phyloP scores from a whole-genome alignment of 2,329 filamentous ascomycete genomes.

The Aspergillus flavus region DNA sequence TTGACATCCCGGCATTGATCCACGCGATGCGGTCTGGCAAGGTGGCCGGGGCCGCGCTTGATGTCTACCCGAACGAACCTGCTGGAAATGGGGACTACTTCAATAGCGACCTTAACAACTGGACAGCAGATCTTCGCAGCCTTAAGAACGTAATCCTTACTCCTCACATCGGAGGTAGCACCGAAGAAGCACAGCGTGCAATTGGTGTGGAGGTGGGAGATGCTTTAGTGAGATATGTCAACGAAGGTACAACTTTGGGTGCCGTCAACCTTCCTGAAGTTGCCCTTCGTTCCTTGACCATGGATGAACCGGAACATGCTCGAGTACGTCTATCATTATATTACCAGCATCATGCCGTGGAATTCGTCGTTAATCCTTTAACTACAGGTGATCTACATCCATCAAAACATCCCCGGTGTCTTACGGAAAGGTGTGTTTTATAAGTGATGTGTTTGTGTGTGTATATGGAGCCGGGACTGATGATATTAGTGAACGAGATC shows the following conservation, averaged over 20 bases:
- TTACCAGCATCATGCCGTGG: not conserved
- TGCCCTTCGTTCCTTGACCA: conserved; percentile 81
- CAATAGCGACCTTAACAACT: conserved; percentile 77
- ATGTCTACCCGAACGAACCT: conserved; percentile 94
- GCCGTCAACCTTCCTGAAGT: conserved; percentile 98
- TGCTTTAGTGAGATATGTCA: conserved; percentile 89
- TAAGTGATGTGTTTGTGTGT: not conserved
- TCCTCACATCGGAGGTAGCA: conserved; percentile 95
- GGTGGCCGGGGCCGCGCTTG: conserved; percentile 89
- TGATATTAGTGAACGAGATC: conserved; percentile 78
- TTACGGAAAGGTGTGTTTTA: conserved; percentile 69
- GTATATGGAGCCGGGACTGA: conserved; percentile 19
- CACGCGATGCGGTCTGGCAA: conserved; percentile 83
- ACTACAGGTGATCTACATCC: conserved; percentile 83
- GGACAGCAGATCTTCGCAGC: conserved; percentile 80
- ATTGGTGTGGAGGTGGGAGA: conserved; percentile 93
- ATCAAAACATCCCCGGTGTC: conserved; percentile 95
- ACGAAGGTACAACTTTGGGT: conserved; percentile 86
- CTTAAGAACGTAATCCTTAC: conserved; percentile 94
- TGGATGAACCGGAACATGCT: conserved; percentile 86
- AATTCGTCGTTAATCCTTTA: conserved; percentile 5
- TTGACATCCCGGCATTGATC: conserved; percentile 90
- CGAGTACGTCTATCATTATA: conserved; percentile 56
- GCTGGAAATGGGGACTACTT: conserved; percentile 95
- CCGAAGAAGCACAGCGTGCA: conserved; percentile 93